phyloP scores from a whole-genome alignment of 305 asterid genomes.

The Salvia sclarea region DNA sequence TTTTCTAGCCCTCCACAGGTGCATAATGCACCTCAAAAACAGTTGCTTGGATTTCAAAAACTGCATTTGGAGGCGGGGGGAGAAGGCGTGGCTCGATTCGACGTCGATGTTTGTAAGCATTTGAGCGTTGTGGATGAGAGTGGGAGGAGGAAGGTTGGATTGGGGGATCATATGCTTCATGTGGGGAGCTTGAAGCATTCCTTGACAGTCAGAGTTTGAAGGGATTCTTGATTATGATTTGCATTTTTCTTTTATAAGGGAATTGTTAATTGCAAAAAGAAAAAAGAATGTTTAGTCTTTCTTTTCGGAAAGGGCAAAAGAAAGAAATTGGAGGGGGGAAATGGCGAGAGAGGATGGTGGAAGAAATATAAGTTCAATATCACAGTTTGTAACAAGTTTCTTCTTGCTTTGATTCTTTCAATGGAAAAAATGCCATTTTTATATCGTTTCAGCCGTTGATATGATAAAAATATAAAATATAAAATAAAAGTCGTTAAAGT shows the following conservation, averaged over 20 bases:
- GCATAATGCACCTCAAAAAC: slow-evolving; percentile 60
- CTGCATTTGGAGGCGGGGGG: slow-evolving; percentile 40
- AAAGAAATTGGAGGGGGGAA: not conserved
- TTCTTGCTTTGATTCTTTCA: slow-evolving; percentile 28
- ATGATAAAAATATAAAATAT: no score
- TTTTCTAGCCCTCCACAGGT: slow-evolving; percentile 55
- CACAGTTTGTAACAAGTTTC: slow-evolving; percentile 26
- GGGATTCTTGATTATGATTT: slow-evolving; percentile 20
- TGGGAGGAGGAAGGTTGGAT: slow-evolving; percentile 50
- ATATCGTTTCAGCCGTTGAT: not conserved
- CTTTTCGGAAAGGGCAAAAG: slow-evolving; percentile 5
- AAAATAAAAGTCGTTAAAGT: no score
- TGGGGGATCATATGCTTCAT: slow-evolving; percentile 58
- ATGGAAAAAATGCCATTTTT: slow-evolving; percentile 18
- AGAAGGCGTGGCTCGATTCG: slow-evolving; percentile 48
- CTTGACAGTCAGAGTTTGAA: slow-evolving; percentile 49
- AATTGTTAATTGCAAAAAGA: not conserved
- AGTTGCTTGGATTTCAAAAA: slow-evolving; percentile 53
- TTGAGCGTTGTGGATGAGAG: slow-evolving; percentile 61
- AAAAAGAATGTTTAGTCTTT: not conserved
- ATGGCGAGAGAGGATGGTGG: not conserved
- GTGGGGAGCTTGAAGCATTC: slow-evolving; percentile 59
- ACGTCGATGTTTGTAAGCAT: slow-evolving; percentile 60
- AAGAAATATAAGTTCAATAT: not conserved
- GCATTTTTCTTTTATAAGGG: not conserved